phyloP scores from a whole-genome alignment of 805 yeast species.

The Candida railenensis region DNA sequence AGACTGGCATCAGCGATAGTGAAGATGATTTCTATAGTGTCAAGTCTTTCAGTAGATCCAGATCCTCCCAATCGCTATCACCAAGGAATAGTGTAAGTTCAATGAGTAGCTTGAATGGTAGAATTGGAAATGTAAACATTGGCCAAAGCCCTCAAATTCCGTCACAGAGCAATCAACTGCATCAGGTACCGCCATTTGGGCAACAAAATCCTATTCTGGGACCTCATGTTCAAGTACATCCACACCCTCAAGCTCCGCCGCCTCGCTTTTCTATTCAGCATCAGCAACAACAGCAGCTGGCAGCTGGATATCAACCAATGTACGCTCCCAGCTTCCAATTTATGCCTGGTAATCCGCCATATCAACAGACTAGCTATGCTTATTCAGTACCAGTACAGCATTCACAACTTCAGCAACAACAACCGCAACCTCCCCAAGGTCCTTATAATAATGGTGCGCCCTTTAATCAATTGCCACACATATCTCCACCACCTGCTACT shows the following conservation, averaged over 20 bases:
- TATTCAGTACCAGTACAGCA: background rate
- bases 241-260: slow-evolving; percentile 17
- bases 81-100: slow-evolving; percentile 35
- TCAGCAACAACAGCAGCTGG: slow-evolving; percentile 11
- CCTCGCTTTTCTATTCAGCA: slow-evolving; percentile 7
- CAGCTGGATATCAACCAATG: slow-evolving; percentile 11
- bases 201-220: slow-evolving; percentile 12
- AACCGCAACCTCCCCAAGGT: slow-evolving; percentile 3
- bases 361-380: slow-evolving; percentile 3
- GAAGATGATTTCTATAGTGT: slow-evolving; percentile 37
- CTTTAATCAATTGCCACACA: slow-evolving; percentile 5
- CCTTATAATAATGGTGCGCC: slow-evolving; percentile 6
- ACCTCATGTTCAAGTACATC: slow-evolving; percentile 19
- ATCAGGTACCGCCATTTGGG: slow-evolving; percentile 17
- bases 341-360: slow-evolving; percentile 10
- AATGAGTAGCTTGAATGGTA: slow-evolving; percentile 28
- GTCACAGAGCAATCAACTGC: slow-evolving; percentile 12
- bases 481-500: slow-evolving; percentile 8
- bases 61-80: slow-evolving; percentile 20
- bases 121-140: slow-evolving; percentile 21
- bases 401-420: slow-evolving; percentile 7
- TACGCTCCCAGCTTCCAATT: background rate
- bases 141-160: slow-evolving; percentile 5
- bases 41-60: slow-evolving; percentile 16
- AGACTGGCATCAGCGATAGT: slow-evolving; percentile 26